phyloP scores from a whole-genome alignment of 805 yeast genomes.

The Barnettozyma botsteinii region DNA sequence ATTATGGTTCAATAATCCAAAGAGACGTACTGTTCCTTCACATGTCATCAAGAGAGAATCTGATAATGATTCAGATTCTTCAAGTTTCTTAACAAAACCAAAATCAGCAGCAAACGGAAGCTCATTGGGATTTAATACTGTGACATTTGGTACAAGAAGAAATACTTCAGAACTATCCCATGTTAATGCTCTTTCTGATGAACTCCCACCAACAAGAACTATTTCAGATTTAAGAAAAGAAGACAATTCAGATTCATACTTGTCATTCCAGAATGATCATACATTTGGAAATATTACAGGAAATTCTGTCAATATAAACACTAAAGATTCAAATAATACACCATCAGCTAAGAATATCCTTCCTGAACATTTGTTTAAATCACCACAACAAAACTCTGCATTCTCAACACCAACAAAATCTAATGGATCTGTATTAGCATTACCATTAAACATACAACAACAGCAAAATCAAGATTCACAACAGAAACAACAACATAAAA shows the following conservation, averaged over 20 bases:
- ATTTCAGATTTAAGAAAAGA: constrained; percentile 37
- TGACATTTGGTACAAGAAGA: constrained; percentile 35
- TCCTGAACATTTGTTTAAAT: constrained; percentile 12
- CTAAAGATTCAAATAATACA: constrained; percentile 3
- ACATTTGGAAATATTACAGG: constrained; percentile 7
- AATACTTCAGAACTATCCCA: constrained; percentile 20
- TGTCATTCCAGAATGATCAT: constrained; percentile 17
- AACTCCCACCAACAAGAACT: constrained; percentile 37
- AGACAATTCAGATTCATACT: constrained; percentile 23
- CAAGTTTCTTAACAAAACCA: constrained; percentile 20
- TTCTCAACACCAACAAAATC: constrained; percentile 18
- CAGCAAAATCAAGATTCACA: constrained; percentile 1
- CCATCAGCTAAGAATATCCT: constrained; percentile 1
- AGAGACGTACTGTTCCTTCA: constrained; percentile 43
- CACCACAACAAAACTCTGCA: constrained; percentile 9
- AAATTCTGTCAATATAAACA: constrained; percentile 1
- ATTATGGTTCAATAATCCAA: constrained; percentile 37
- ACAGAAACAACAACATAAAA: background rate
- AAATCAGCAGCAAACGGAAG: constrained; percentile 8
- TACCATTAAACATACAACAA: constrained; percentile 1
- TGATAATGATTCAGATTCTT: constrained; percentile 19
- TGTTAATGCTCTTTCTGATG: constrained; percentile 31
- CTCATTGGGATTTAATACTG: constrained; percentile 30
- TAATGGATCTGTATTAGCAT: constrained; percentile 4
- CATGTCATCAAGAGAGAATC: constrained; percentile 37